Base-by-base conservation (phyloP, 495 filamentous ascomycete species). In the Podospora sp. region DNA sequence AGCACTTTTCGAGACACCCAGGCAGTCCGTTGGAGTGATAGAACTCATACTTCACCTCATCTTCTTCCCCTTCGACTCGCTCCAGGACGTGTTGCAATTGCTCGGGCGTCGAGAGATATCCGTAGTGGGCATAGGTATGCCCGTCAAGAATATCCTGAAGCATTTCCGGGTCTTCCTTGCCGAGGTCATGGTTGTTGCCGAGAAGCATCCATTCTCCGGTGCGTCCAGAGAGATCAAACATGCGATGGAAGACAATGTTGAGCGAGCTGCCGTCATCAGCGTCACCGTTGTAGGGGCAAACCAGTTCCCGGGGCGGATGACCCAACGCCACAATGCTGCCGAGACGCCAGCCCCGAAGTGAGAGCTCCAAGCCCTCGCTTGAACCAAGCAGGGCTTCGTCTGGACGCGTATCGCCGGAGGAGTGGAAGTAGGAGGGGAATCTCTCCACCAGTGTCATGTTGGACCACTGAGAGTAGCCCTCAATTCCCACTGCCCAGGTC, bases 401-500 rank as follows among this genome's bases (percentile, higher is more conserved):
- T 2, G 59, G 59, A 16, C n/a, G 18, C 3, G 3, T 36, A 20
- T 22, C 35, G 33, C 59, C 25, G 16, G 11, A 27, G 27, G 57
- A 6, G 4, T 7, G 18, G n/a, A 33, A 36, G 24, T 35, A 35
- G 2, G 27, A 60, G 57, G 57, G 57, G 26, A 65, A 58, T 27
- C 29, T 0, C n/a, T 35, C 63, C 9, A n/a, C 12, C 1, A 56
- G 24, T 22, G 50, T 50, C 50, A 65, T 22, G 27, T 50, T 56
- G 29, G 57, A 60, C 63, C 63, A 65, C 27, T 65, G 25, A 16
- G 27, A 21, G n/a, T 40, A 59, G 4, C 63, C 63, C 59, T 65
- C 63, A 22, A 24, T 46, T 11, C 53, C 33, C 5, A 65, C 11
- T 12, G 63, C 33, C 63, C 63, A 65, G 25, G 53, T 59, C 5